phyloP scores from a whole-genome alignment of 305 asterid species.

The Caryopteris hybrid region DNA sequence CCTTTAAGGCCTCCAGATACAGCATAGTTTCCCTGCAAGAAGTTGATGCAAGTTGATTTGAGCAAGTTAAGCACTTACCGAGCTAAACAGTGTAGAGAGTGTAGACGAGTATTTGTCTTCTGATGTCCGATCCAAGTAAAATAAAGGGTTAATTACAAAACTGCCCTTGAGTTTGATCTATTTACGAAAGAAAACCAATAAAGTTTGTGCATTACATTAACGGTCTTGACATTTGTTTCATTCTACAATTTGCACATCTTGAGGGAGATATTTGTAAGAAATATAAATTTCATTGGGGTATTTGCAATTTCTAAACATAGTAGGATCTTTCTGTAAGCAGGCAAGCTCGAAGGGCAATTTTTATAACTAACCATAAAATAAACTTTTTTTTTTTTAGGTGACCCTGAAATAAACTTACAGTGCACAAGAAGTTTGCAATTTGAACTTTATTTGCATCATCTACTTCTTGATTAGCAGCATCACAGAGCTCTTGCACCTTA shows the following conservation, averaged over 20 bases:
- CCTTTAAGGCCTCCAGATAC: constrained; percentile 99
- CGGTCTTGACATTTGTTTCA: neutral
- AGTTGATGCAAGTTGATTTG: neutral
- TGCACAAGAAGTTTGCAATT: constrained; percentile 92
- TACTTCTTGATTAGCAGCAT: constrained; percentile 95
- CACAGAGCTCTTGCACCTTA: constrained; percentile 92
- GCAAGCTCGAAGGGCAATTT: neutral
- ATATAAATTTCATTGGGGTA: neutral
- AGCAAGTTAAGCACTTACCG: neutral
- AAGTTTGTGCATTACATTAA: neutral
- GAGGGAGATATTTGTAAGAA: no score
- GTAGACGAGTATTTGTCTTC: neutral
- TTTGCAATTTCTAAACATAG: neutral
- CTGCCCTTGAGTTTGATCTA: no score
- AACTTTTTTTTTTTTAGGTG: constrained; percentile 16
- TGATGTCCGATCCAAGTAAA: neutral
- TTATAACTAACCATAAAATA: neutral
- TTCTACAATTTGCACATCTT: no score
- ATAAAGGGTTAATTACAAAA: neutral
- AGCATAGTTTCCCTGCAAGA: constrained; percentile 84
- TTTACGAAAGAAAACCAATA: no score
- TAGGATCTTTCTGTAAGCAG: neutral
- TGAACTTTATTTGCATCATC: constrained; percentile 87
- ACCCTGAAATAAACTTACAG: constrained; percentile 46
- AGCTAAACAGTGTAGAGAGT: neutral